phyloP scores from a whole-genome alignment of 1,284 basidiomycete genomes.

The Fomitopsis pinicola region DNA sequence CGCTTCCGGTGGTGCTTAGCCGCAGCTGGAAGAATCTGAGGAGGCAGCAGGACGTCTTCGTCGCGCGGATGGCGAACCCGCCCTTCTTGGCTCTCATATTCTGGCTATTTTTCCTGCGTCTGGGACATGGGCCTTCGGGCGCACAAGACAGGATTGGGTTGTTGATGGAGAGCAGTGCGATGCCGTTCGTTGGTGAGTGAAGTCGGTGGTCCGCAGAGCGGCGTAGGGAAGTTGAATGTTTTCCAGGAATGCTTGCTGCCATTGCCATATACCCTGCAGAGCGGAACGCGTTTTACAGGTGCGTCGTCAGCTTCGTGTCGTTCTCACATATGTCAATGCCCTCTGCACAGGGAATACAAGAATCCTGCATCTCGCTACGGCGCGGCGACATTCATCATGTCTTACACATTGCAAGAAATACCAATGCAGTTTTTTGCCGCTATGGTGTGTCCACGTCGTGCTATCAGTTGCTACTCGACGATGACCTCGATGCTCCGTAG shows the following conservation, averaged over 20 bases:
- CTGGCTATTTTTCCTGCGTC: background rate
- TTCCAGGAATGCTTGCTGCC: background rate
- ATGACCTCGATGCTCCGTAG: background rate
- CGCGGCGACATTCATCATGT: background rate
- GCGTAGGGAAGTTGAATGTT: background rate
- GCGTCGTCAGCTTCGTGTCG: background rate
- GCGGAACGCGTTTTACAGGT: background rate
- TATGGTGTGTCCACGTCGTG: background rate
- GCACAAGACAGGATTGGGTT: background rate
- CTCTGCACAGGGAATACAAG: background rate
- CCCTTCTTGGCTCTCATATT: background rate
- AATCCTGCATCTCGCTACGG: background rate
- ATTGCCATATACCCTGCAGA: constrained; percentile 1
- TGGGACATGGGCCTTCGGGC: background rate
- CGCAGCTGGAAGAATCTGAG: background rate
- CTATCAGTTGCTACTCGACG: background rate
- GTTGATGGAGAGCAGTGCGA: background rate
- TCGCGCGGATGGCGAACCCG: background rate
- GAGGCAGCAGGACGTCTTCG: background rate
- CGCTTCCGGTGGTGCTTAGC: background rate
- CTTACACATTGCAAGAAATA: background rate
- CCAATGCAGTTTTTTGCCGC: background rate
- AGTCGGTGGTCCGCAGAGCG: background rate
- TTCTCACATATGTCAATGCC: background rate
- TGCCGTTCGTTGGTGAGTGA: background rate